phyloP scores from a whole-genome alignment of 192 early-diverging fungal genomes.

The Lunasporangiospora selenospora region DNA sequence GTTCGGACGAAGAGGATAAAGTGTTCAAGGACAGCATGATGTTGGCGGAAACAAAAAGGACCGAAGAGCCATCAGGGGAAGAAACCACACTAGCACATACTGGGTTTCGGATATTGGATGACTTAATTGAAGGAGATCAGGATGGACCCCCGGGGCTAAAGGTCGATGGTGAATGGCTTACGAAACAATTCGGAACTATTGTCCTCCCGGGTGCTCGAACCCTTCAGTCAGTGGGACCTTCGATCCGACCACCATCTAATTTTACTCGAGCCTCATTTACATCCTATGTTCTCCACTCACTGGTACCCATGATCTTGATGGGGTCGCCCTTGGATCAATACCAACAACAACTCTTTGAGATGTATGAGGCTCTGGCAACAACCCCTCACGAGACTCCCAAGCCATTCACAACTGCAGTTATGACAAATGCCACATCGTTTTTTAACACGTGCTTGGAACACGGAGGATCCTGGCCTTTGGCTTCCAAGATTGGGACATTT shows the following conservation, averaged over 20 bases:
- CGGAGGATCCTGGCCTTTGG: conserved; percentile 39
- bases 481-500: conserved; percentile 51
- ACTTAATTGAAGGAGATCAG: conserved; percentile 25
- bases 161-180: conserved; percentile 35
- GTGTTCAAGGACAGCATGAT: neutral
- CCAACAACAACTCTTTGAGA: conserved; percentile 20
- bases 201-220: conserved; percentile 28
- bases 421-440: conserved; percentile 44
- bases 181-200: conserved; percentile 34
- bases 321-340: conserved; percentile 12
- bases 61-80: neutral
- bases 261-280: conserved; percentile 29
- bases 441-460: conserved; percentile 52
- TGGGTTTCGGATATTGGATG: conserved; percentile 34
- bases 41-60: conserved; percentile 5
- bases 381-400: conserved; percentile 16
- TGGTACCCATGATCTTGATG: conserved; percentile 38
- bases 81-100: neutral
- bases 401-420: conserved; percentile 44
- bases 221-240: conserved; percentile 12
- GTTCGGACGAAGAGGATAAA: conserved; percentile 14
- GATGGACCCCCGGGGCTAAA: conserved; percentile 19
- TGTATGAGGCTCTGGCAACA: conserved; percentile 14
- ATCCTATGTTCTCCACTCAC: conserved; percentile 31
- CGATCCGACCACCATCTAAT: conserved; percentile 13